These are phyloP conservation scores for Babesia sp. DNA, from an alignment of 169 alveolate genomes.

Conservation along the genomic window DNA sequence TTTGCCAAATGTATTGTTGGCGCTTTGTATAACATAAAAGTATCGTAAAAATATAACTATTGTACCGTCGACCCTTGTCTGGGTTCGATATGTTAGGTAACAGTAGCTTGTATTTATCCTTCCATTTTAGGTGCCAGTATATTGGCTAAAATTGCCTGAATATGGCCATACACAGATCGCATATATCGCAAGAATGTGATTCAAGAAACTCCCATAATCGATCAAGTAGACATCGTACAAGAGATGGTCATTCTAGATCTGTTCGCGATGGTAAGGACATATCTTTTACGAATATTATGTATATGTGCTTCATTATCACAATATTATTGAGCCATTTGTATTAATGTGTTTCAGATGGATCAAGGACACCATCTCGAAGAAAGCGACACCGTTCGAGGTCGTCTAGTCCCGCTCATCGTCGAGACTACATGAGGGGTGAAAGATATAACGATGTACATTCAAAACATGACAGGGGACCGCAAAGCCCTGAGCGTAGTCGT, in stretches of 20 bases:
- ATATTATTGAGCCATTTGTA: too few relatives aligned
- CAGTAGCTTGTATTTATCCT: too few relatives aligned
- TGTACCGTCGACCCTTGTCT: too few relatives aligned
- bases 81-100: too few relatives aligned
- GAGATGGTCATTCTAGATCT: not conserved
- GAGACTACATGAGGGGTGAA: not conserved
- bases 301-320: not conserved
- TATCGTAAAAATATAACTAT: too few relatives aligned
- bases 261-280: not conserved
- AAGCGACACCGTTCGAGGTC: slow-evolving; percentile 6
- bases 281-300: not conserved
- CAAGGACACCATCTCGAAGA: not conserved
- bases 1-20: not conserved
- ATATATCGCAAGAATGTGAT: slow-evolving; percentile 2
- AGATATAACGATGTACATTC: slow-evolving; percentile 35
- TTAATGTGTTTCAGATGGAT: not conserved
- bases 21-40: not conserved
- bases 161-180: slow-evolving; percentile 1
- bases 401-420: slow-evolving; percentile 6
- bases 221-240: not conserved
- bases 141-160: too few relatives aligned
- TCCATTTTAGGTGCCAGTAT: too few relatives aligned
- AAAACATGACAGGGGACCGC: slow-evolving; percentile 8
- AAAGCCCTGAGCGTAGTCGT: slow-evolving; percentile 21
- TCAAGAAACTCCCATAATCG: not conserved